Percentiles rank a stretch among this genome's conserved stretches.
Conservation (phyloP, 2,329 filamentous ascomycete species). For the Colletotrichum sp. region DNA sequence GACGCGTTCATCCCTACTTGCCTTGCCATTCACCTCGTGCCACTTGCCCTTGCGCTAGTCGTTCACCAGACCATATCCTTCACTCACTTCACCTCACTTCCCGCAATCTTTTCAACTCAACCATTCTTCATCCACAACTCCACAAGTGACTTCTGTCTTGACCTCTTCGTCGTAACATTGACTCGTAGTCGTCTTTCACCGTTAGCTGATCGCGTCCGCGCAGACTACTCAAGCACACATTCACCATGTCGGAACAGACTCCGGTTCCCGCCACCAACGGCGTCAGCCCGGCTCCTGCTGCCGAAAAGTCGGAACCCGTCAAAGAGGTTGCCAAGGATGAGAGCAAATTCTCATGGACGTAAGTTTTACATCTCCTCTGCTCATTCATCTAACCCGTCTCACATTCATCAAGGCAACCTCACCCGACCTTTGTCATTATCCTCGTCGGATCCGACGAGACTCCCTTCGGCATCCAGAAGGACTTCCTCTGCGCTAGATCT, state of each 20-base stretch:
- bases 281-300: neutral
- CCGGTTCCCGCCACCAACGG: slow-evolving; percentile 3
- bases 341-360: slow-evolving; percentile 43
- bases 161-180: neutral
- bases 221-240: neutral
- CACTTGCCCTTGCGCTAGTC: neutral
- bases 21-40: neutral
- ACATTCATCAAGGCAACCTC: slow-evolving; percentile 50
- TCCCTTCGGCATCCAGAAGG: slow-evolving; percentile 64
- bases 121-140: neutral
- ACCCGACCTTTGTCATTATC: slow-evolving; percentile 60
- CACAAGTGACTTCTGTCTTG: neutral
- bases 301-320: neutral
- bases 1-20: neutral
- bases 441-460: slow-evolving; percentile 56
- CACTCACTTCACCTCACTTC: neutral
- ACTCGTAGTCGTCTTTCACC: neutral
- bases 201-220: neutral
- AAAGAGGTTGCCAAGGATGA: neutral
- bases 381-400: neutral
- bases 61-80: neutral
- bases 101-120: neutral
- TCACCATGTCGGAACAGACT: slow-evolving; percentile 2
- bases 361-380: slow-evolving; percentile 16
- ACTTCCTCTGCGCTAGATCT: slow-evolving; percentile 61